Base-by-base conservation (phyloP, 495 filamentous ascomycete genomes). In the Xanthoparmelia taractica region DNA sequence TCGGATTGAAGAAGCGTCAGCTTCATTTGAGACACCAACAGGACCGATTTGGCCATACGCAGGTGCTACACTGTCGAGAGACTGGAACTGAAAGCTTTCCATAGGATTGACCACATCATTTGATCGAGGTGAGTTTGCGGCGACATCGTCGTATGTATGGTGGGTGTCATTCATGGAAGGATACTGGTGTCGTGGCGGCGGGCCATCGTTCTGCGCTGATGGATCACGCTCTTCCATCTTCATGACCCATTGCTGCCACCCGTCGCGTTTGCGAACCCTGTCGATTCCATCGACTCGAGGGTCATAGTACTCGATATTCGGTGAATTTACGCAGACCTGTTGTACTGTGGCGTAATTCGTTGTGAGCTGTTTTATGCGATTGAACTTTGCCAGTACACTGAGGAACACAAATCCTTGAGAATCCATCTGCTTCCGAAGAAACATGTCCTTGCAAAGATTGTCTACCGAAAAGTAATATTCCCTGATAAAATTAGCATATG, bases 381-480 rank as follows among this genome's bases (percentile, higher is more conserved):
- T 90, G 78, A 98, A 98, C 47, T 75, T 78, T 12, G 89, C 86
- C 64, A 98, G 85, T 50, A 96, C 78, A 33, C 73, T 73, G 60
- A 98, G 73, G 59, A 81, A 83, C n/a, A 96, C 92, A 71, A 89
- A 98, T 12, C 94, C 94, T 73, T 96, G 87, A 4, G 85, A 88
- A 70, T 98, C 93, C 95, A 98, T 97, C 59, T 91, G 87, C 65
- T 84, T 85, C 37, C 94, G 86, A 36, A 98, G 81, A 74, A 85
- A 97, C 67, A 87, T 81, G 69, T 98, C 94, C 75, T 96, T 97
- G 83, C 90, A 93, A 61, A 97, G 83, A 72, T 97, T 97, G 67
- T 97, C 91, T 12, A 96, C 81, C 0, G 92, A 97, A 76, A 98
- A 94, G 73, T 97, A 98, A 75, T 97, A 97, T 68, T 95, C 89